Conservation (phyloP, 2,329 filamentous ascomycete genomes). For the Xylaria multiplex region DNA sequence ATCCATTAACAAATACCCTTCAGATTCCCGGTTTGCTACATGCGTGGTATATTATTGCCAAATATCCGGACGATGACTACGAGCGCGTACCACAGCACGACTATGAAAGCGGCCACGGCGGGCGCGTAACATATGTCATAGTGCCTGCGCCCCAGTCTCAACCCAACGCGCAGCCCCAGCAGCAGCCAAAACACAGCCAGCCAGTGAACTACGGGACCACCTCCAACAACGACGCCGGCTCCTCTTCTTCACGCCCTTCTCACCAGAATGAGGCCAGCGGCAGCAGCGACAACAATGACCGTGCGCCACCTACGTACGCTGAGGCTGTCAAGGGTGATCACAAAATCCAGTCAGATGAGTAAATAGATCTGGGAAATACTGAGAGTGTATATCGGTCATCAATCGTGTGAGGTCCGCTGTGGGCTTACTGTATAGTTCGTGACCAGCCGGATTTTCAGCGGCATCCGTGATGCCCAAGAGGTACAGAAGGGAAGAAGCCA, state of each 20-base stretch:
- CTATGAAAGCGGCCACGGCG: slow-evolving; percentile 56
- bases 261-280: slow-evolving; percentile 25
- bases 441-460: neutral
- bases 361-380: slow-evolving; percentile 34
- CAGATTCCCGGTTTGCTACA: slow-evolving; percentile 88
- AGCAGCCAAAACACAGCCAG: slow-evolving; percentile 49
- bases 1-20: neutral
- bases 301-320: slow-evolving; percentile 83
- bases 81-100: slow-evolving; percentile 67
- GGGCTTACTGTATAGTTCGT: neutral
- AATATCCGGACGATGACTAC: slow-evolving; percentile 85
- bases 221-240: slow-evolving; percentile 42
- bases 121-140: slow-evolving; percentile 78
- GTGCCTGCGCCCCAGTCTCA: slow-evolving; percentile 56
- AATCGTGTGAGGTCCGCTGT: neutral
- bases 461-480: too few relatives aligned
- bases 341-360: slow-evolving; percentile 81
- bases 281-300: slow-evolving; percentile 27
- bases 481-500: neutral
- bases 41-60: slow-evolving; percentile 97
- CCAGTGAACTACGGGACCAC: slow-evolving; percentile 61
- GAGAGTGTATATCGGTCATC: neutral
- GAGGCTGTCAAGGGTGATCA: slow-evolving; percentile 90
- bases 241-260: slow-evolving; percentile 38
- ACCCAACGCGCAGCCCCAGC: slow-evolving; percentile 46